phyloP scores from a whole-genome alignment of 1,139 yeast genomes.

The Candida buenavistaensis region DNA sequence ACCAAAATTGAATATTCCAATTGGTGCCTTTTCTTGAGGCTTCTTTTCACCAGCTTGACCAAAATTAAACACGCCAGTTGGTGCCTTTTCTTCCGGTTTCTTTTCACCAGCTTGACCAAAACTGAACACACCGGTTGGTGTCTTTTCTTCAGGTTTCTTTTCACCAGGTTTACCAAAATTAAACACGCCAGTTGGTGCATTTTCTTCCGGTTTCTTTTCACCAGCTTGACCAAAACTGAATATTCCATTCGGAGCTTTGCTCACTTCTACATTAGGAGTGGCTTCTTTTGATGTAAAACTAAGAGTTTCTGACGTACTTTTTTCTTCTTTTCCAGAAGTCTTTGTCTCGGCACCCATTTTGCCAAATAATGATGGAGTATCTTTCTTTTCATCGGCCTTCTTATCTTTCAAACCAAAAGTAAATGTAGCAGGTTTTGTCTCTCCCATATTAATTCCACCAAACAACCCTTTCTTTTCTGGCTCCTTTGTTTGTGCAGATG shows the following conservation, averaged over 20 bases:
- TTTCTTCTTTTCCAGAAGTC: conserved; percentile 1
- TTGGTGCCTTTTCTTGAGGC: conserved; percentile 4
- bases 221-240: conserved; percentile 8
- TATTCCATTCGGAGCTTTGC: conserved; percentile 9
- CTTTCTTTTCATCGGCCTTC: background rate
- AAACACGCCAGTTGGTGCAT: background rate
- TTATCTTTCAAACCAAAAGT: conserved; percentile 1
- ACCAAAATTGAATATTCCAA: conserved; percentile 12
- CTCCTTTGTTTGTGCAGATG: background rate
- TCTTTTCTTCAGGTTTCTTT: background rate
- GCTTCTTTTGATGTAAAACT: background rate
- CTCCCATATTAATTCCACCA: no score
- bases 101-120: background rate
- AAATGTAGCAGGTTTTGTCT: background rate
- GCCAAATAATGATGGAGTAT: conserved; percentile 4
- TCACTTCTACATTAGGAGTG: conserved; percentile 3
- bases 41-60: background rate
- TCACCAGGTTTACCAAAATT: background rate
- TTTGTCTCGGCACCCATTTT: conserved; percentile 3
- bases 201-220: no score
- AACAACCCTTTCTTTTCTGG: no score
- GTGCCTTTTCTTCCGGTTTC: background rate
- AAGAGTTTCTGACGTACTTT: background rate
- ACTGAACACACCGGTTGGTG: background rate
- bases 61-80: background rate